Base-by-base conservation (phyloP, 441 rosid species). In the Adansonia madagascariensis region DNA sequence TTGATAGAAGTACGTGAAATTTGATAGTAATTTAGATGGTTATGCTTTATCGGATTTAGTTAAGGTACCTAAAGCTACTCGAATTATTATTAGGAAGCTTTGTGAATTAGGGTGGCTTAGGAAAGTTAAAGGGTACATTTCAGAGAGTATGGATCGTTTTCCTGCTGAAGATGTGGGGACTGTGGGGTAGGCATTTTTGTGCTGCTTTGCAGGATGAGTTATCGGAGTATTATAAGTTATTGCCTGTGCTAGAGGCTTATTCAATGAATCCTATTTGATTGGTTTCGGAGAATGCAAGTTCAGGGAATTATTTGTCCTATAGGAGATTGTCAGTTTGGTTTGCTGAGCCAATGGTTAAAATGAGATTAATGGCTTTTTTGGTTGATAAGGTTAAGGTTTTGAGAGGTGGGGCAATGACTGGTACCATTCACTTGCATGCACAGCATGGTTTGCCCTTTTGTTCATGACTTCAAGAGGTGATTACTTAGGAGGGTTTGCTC, bases 381-480 rank as follows among this genome's bases (percentile, higher is more conserved):
- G 98, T 92, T 77, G 98, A 93, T 80, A 93, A 93, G 65, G 93
- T 98, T 79, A 84, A 86, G 84, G 91, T 89, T 73, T 79, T 95
- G 84, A 92, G 94, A 84, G 99, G 98, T 50, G 99, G 98, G 62
- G 95, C 99, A 9, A 95, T 92, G 98, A 94, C 97, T 60, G 99
- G 97, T 46, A 92, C 98, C 69, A 95, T 95, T 74, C 99, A 95
- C 84, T 82, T 95, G 89, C 98, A 92, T 55, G 99, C 98, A 22
- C 96, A 92, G 73, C 99, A 95, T 11, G 98, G 99, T n/a, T n/a
- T 61, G 96, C 77, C 92, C 92, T 35, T 94, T 92, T 47, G 98
- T 93, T 74, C 95, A 86, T 65, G 92, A 88, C 55, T 95, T 95
- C 80, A 91, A 93, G 97, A 88, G 83, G 86, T 85, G 84, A 71